These are phyloP conservation scores for Pythium rishiriense DNA, from an alignment of 352 stramenopile species.

Conservation along the genomic window DNA sequence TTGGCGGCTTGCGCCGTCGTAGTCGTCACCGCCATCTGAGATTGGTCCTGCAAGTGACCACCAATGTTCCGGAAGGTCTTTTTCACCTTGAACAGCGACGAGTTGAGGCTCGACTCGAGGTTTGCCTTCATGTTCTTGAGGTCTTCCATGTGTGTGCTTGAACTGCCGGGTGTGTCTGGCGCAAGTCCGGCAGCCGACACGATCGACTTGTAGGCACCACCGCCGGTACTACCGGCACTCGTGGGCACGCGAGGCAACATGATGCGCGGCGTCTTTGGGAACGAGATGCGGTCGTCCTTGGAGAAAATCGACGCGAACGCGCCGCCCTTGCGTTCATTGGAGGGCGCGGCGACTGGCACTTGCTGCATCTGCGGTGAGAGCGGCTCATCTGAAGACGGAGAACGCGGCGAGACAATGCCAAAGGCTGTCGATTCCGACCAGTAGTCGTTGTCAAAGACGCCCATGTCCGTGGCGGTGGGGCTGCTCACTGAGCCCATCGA, in stretches of 20 bases:
- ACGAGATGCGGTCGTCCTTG: slow-evolving; percentile 60
- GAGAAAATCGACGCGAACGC: slow-evolving; percentile 52
- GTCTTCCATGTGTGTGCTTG: slow-evolving; percentile 47
- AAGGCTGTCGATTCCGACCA: slow-evolving; percentile 42
- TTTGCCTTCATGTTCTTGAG: slow-evolving; percentile 77
- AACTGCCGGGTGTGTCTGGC: background rate
- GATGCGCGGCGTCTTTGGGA: slow-evolving; percentile 53
- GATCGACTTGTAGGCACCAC: slow-evolving; percentile 7
- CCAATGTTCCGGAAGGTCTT: slow-evolving; percentile 65
- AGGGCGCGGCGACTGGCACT: background rate
- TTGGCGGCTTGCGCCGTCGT: slow-evolving; percentile 44
- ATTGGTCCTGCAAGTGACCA: slow-evolving; percentile 42
- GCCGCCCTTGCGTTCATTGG: slow-evolving; percentile 30
- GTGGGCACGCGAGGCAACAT: slow-evolving; percentile 22
- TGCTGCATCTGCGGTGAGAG: slow-evolving; percentile 15
- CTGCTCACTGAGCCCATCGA: slow-evolving; percentile 15
- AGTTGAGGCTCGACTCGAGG: slow-evolving; percentile 71
- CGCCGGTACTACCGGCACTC: background rate
- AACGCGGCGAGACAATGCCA: slow-evolving; percentile 21
- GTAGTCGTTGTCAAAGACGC: slow-evolving; percentile 50
- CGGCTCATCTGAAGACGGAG: slow-evolving; percentile 7
- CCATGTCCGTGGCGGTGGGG: slow-evolving; percentile 31
- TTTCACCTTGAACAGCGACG: slow-evolving; percentile 73
- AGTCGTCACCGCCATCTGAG: slow-evolving; percentile 11
- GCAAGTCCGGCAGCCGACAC: background rate